A percentile compares a stretch with the other conserved stretches of the same genome.
phyloP scores from a whole-genome alignment of 1,284 basidiomycete genomes.

The Sporisorium exsertum region DNA sequence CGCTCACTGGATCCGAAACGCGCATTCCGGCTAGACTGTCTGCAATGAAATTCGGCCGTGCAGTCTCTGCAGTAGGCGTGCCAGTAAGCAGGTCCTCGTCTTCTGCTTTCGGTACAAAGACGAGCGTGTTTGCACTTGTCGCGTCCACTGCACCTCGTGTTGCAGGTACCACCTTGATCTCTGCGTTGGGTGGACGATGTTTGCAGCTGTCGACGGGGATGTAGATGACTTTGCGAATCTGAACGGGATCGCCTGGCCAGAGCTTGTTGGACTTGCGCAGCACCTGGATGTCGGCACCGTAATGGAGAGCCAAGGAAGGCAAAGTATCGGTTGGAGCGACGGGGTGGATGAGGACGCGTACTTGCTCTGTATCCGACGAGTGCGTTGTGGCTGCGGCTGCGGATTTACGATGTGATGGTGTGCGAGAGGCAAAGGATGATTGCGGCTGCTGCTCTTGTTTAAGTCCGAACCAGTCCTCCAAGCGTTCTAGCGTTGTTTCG shows the following conservation, averaged over 20 bases:
- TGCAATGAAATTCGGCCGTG: constrained; percentile 17
- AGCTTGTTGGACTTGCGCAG: constrained; percentile 64
- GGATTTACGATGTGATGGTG: background rate
- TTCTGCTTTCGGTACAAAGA: constrained; percentile 40
- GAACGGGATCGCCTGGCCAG: constrained; percentile 66
- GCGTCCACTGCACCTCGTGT: constrained; percentile 18
- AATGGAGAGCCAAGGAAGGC: constrained; percentile 59
- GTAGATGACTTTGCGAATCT: constrained; percentile 64
- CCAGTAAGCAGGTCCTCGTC: constrained; percentile 37
- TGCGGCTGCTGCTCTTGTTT: constrained; percentile 19
- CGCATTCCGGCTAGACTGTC: constrained; percentile 21
- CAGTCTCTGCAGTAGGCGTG: constrained; percentile 21
- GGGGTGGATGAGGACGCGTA: constrained; percentile 63
- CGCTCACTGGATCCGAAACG: constrained; percentile 28
- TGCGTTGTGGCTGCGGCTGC: background rate
- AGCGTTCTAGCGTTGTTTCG: constrained; percentile 52
- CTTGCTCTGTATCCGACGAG: constrained; percentile 8
- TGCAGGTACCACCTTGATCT: constrained; percentile 36
- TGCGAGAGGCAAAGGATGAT: background rate
- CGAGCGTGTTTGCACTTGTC: constrained; percentile 16
- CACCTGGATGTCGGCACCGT: constrained; percentile 62
- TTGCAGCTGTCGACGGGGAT: constrained; percentile 64
- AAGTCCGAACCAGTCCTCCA: constrained; percentile 64
- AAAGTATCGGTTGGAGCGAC: constrained; percentile 61
- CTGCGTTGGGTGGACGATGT: constrained; percentile 53